Base-by-base conservation (phyloP, 2,329 filamentous ascomycete genomes). In the Fusarium sp. region DNA sequence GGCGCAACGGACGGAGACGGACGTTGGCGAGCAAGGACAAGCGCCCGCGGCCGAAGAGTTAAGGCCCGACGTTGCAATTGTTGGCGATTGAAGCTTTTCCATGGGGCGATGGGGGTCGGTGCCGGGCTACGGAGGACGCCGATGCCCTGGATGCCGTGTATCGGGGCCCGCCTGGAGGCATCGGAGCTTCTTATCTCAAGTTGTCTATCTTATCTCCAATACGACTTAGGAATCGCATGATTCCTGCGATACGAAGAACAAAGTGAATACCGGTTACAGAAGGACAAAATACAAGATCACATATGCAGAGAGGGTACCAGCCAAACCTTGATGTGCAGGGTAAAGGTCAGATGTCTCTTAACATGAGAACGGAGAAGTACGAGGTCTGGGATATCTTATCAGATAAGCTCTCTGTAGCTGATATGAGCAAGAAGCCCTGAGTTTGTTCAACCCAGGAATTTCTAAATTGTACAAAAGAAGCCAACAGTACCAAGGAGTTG, bases 51-150 rank as follows among this genome's bases (percentile, higher is more conserved):
- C 72, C 72, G 72, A 72, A 60, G 11, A 31, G 13, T 14, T 14
- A 31, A 31, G 29, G 11, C 11, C 29, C 29, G 35, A 40, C 35
- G 31, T 31, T 52, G 35, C 52, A 55, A 67, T 57, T 62, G 50
- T 57, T 60, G 59, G 69, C 54, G 49, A 72, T 61, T 63, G 58
- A 57, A 59, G 66, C 58, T 20, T 49, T 53, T 49, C 42, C 54
- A 71, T 74, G 70, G 67, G 67, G 64, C 51, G 51, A 73, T 61
- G 51, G 46, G 66, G 69, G 72, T 60, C 66, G 64, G 62, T 62
- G 63, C 58, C 71, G 65, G 64, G 62, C 40, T 57, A 50, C 72
- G 72, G 72, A 74, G 69, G 71, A 66, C 72, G 72, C 72, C 72
- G 72, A 64, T 58, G 70, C 69, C 72, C 72, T 63, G 55, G 20